A percentile compares a stretch with the other conserved stretches of the same genome.
phyloP scores from a whole-genome alignment of 371 early-diverging fungal genomes.

The Saksenaea oblongispora region DNA sequence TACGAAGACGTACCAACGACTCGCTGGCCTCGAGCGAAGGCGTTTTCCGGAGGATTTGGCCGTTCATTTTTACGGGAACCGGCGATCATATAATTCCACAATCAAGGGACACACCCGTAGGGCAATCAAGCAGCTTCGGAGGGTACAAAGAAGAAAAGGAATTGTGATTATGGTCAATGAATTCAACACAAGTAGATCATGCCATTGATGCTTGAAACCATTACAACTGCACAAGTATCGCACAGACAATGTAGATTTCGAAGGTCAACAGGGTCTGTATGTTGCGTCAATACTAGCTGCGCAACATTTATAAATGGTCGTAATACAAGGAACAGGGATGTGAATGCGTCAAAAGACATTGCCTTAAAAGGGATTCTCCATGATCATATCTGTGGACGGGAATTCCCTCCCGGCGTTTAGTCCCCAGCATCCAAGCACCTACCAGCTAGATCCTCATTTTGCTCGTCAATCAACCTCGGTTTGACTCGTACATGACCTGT shows the following conservation, averaged over 20 bases:
- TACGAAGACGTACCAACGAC: neutral
- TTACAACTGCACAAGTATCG: neutral
- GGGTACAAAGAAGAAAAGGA: neutral
- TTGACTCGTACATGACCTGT: neutral
- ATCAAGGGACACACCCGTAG: neutral
- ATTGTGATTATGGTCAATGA: neutral
- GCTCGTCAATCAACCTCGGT: neutral
- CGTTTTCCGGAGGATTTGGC: neutral
- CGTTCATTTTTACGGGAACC: neutral
- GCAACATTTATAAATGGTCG: neutral
- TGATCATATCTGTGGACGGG: neutral
- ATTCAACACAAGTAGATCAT: neutral
- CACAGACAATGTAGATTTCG: too few species aligned
- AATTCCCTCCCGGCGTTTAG: neutral
- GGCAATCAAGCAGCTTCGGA: neutral
- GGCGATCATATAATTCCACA: neutral
- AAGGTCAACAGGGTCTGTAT: too few species aligned
- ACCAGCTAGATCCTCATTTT: neutral
- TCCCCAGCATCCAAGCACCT: neutral
- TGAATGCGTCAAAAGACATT: neutral
- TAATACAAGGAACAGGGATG: neutral
- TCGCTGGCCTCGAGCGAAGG: neutral
- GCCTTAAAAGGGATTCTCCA: neutral
- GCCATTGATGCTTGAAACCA: neutral
- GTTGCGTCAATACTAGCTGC: too few species aligned